phyloP scores from a whole-genome alignment of 2,329 filamentous ascomycete genomes.

The Xylariaceae sp. region DNA sequence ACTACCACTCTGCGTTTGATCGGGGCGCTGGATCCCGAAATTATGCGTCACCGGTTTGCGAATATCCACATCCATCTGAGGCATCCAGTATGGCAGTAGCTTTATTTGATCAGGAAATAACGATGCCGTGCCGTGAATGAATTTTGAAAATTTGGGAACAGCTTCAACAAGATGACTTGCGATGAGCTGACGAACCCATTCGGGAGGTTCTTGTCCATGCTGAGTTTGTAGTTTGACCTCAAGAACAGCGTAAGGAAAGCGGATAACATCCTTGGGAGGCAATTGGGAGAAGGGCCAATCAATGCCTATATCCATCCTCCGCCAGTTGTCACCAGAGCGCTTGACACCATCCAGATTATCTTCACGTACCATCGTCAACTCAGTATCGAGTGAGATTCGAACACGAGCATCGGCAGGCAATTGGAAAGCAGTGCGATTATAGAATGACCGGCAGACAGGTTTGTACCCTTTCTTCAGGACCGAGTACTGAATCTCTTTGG shows the following conservation, averaged over 20 bases:
- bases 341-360: slow-evolving; percentile 82
- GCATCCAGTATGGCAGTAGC: slow-evolving; percentile 93
- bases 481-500: slow-evolving; percentile 89
- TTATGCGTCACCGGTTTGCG: slow-evolving; percentile 84
- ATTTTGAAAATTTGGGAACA: slow-evolving; percentile 99
- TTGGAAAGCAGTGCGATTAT: slow-evolving; percentile 97
- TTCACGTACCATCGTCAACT: slow-evolving; percentile 90
- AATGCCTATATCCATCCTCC: slow-evolving; percentile 94
- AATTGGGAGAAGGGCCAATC: slow-evolving; percentile 92
- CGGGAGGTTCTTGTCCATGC: slow-evolving; percentile 86
- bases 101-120: slow-evolving; percentile 85
- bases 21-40: slow-evolving; percentile 84
- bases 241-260: slow-evolving; percentile 92
- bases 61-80: slow-evolving; percentile 97
- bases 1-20: slow-evolving; percentile 69
- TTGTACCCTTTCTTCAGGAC: slow-evolving; percentile 80
- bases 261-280: slow-evolving; percentile 76
- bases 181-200: slow-evolving; percentile 93
- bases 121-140: slow-evolving; percentile 89
- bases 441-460: slow-evolving; percentile 92
- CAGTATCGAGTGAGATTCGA: slow-evolving; percentile 93
- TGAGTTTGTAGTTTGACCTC: slow-evolving; percentile 98
- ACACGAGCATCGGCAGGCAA: slow-evolving; percentile 93
- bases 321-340: slow-evolving; percentile 85
- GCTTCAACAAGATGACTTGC: slow-evolving; percentile 93